Conservation (phyloP, 176 grass and related monocot species). For the Oryza coarctata region DNA sequence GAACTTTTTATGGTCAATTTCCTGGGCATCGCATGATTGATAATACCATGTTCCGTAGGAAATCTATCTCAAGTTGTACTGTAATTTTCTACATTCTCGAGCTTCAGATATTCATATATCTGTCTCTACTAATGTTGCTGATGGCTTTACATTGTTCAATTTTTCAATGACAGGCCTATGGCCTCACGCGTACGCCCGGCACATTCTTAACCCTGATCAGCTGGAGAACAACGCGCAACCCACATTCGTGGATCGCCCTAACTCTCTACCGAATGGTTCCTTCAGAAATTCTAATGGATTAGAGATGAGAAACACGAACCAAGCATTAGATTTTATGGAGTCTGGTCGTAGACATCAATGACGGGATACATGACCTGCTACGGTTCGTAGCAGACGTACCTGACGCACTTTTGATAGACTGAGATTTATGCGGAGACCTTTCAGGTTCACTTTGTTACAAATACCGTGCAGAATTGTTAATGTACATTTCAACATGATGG, state of each 20-base stretch:
- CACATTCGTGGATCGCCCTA: not conserved
- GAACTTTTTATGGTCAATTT: not conserved
- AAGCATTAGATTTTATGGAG: conserved; percentile 38
- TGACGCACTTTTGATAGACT: not conserved
- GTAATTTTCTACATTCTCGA: not conserved
- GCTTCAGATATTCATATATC: not conserved
- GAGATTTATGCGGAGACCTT: not conserved
- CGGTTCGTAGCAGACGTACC: not conserved
- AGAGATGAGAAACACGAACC: conserved; percentile 22
- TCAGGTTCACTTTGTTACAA: not conserved
- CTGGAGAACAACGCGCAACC: conserved; percentile 18
- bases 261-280: conserved; percentile 1
- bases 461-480: not conserved
- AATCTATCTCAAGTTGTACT: not conserved
- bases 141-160: conserved; percentile 14
- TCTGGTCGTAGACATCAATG: conserved; percentile 28
- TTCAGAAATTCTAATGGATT: not conserved
- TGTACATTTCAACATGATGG: not conserved
- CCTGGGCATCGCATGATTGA: not conserved
- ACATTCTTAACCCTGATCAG: conserved; percentile 31
- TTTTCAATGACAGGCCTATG: conserved; percentile 51
- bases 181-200: conserved; percentile 45
- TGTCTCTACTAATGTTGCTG: not conserved
- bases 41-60: not conserved
- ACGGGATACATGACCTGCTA: not conserved